These are phyloP conservation scores for Chrysanthemum seticuspe DNA, from an alignment of 129 eudicot genomes.

Conservation along the genomic window DNA sequence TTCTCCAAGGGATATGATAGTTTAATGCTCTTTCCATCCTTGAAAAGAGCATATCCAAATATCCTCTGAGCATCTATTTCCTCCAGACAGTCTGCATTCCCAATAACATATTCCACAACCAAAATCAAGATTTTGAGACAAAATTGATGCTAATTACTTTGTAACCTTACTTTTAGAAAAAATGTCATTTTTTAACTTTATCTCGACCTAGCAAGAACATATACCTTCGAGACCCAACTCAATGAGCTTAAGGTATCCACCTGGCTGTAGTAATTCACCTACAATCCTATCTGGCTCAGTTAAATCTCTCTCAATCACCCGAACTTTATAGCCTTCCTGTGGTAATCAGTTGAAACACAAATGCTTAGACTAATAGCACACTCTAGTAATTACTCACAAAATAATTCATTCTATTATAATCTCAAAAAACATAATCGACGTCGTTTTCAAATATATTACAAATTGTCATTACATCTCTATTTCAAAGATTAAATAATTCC, in stretches of 20 bases:
- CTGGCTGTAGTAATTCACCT: constrained; percentile 72
- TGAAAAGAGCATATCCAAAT: constrained; percentile 55
- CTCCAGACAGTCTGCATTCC: constrained; percentile 64
- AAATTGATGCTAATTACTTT: neutral
- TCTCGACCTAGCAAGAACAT: neutral
- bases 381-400: neutral
- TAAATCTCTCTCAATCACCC: constrained; percentile 67
- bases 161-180: neutral
- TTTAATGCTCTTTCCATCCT: constrained; percentile 50
- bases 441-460: neutral
- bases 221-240: constrained; percentile 72
- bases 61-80: constrained; percentile 64
- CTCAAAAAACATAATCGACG: neutral
- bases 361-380: constrained; percentile 1
- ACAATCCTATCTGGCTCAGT: constrained; percentile 70
- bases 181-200: neutral
- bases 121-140: neutral
- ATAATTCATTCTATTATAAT: neutral
- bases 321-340: constrained; percentile 64
- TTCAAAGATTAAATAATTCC: neutral
- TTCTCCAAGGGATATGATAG: constrained; percentile 58
- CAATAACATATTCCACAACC: constrained; percentile 13
- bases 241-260: constrained; percentile 64
- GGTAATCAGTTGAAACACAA: constrained; percentile 11
- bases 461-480: neutral